Conservation (phyloP, 768 basidiomycete genomes). For the Tephrocybe sp. region DNA sequence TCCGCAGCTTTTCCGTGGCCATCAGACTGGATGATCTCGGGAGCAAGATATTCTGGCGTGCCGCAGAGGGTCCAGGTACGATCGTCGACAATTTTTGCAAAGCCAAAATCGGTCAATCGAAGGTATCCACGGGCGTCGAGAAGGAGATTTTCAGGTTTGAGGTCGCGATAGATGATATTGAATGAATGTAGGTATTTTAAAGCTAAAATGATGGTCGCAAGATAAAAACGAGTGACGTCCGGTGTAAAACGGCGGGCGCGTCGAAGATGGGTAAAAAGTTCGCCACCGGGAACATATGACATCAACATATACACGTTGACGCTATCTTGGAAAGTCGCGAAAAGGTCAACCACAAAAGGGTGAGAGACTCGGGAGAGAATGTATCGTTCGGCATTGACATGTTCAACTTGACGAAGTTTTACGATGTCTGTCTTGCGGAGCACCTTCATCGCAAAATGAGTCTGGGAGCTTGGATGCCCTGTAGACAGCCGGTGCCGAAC, state of each 20-base stretch:
- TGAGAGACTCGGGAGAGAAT: constrained; percentile 91
- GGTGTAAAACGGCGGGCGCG: constrained; percentile 93
- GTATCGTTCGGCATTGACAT: constrained; percentile 94
- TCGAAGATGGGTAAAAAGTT: constrained; percentile 94
- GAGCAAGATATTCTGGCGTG: constrained; percentile 95
- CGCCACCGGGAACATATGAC: constrained; percentile 94
- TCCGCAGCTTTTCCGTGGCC: constrained; percentile 98
- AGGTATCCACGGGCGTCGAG: constrained; percentile 91
- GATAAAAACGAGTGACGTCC: constrained; percentile 97
- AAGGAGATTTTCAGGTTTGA: constrained; percentile 98
- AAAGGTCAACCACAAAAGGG: constrained; percentile 96
- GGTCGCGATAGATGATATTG: constrained; percentile 97
- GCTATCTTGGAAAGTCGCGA: constrained; percentile 92
- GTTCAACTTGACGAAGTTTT: constrained; percentile 91
- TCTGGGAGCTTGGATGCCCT: constrained; percentile 46
- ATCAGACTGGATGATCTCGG: constrained; percentile 96
- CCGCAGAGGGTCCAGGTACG: constrained; percentile 98
- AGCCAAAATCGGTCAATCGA: constrained; percentile 96
- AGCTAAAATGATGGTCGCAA: constrained; percentile 93
- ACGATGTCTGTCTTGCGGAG: constrained; percentile 84
- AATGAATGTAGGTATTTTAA: constrained; percentile 92
- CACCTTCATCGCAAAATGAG: constrained; percentile 85
- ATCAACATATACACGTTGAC: constrained; percentile 98
- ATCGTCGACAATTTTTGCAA: constrained; percentile 96
- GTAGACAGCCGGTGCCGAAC: constrained; percentile 68